Evolutionary conservation across 208 protist species (phyloP).

Genomic region (Zelonia costaricensis): DNA sequence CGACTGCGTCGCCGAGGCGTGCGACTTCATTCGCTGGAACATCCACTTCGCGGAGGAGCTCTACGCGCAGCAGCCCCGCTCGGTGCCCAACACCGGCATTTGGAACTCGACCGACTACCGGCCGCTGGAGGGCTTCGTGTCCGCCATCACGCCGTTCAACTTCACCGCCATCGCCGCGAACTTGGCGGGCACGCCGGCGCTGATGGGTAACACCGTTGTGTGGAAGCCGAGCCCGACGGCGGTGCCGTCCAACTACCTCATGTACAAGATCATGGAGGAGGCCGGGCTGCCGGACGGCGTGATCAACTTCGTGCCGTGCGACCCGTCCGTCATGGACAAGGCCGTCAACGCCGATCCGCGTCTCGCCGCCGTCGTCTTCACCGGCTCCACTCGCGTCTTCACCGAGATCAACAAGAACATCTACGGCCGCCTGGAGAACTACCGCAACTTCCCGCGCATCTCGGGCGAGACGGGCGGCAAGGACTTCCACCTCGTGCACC

Average conservation of each 20-base stretch:
- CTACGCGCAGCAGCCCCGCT: slow-evolving; percentile 88
- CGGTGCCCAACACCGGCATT: slow-evolving; percentile 56
- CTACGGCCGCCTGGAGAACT: slow-evolving; percentile 87
- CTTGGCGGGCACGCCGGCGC: slow-evolving; percentile 92
- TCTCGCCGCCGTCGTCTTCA: slow-evolving; percentile 96
- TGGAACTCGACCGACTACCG: slow-evolving; percentile 97
- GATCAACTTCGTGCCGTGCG: slow-evolving; percentile 94
- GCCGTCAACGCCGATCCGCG: slow-evolving; percentile 75
- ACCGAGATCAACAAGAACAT: slow-evolving; percentile 93
- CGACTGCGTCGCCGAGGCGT: slow-evolving; percentile 94
- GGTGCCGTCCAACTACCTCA: slow-evolving; percentile 92
- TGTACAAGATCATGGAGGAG: slow-evolving; percentile 94
- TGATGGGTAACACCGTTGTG: slow-evolving; percentile 97
- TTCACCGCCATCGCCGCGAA: slow-evolving; percentile 98
- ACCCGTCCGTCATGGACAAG: slow-evolving; percentile 69
- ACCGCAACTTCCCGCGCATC: slow-evolving; percentile 94
- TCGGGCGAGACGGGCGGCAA: slow-evolving; percentile 97
- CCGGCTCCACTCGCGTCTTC: slow-evolving; percentile 95
- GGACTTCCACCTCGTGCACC: slow-evolving; percentile 97
- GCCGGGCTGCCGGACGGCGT: slow-evolving; percentile 96
- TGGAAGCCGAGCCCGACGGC: slow-evolving; percentile 96
- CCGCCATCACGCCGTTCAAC: slow-evolving; percentile 97
- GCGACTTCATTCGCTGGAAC: slow-evolving; percentile 97
- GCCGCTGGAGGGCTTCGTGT: slow-evolving; percentile 96
- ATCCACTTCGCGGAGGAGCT: slow-evolving; percentile 94